Base-by-base conservation (phyloP, 2,329 filamentous ascomycete species). In the Clonostachys byssicola region DNA sequence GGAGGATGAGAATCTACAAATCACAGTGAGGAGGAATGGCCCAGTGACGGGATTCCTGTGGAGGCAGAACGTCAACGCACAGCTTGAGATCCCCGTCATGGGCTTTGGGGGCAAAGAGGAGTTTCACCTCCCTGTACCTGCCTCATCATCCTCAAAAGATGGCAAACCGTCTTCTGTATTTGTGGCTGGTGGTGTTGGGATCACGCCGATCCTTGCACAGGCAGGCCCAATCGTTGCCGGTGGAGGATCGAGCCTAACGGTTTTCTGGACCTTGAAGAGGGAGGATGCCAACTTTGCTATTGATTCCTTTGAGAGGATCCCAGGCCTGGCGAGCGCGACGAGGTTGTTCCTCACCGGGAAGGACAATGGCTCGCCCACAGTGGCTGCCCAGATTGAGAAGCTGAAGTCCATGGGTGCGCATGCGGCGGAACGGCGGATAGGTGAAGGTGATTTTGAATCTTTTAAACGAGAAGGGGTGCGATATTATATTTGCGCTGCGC, bases 151-250 rank as follows among this genome's bases (percentile, higher is more conserved):
- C 3, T 13, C 34, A 5, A 58, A 55, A 17, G 48, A 46, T 1
- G 48, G 58, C 8, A 51, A 51, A 30, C 7, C 23, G 8, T 30
- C 23, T 30, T 30, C 23, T 8, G 65, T 81, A 1, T 94, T 92
- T 53, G 65, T 95, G 5, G 88, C 88, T 6, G 88, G 81, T 0
- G 90, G 90, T 4, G 87, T 95, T 7, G 90, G 90, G 0, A 89
- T 95, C 51, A 95, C 90, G 30, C 90, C 90, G 2, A 56, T 94
- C 5, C 70, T 95, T n/a, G 81, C 83, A 1, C 86, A 89, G 55
- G 73, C 83, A n/a, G 39, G 42, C n/a, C 13, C 12, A 0, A 70
- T 67, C 1, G 64, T 75, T 6, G 59, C 89, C 3, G 51, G 47
- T 9, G 49, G 47, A 1, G 56, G 53, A 6, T 55, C 61, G 2